Conservation (phyloP, 805 yeast species). For the Brettanomyces anomalus region DNA sequence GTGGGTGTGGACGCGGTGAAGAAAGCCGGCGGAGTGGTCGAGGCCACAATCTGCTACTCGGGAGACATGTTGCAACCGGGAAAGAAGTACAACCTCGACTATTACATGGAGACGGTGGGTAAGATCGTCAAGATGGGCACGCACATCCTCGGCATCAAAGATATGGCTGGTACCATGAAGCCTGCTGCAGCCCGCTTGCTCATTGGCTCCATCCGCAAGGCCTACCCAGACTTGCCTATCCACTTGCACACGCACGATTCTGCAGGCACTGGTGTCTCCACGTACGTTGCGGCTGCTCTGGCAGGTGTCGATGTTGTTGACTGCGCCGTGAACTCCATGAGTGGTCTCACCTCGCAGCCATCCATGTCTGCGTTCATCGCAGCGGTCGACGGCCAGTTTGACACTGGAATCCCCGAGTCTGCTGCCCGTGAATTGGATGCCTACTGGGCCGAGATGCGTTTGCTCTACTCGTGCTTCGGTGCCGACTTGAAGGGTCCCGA, state of each 20-base stretch:
- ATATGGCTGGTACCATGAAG: slow-evolving; percentile 99
- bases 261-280: slow-evolving; percentile 98
- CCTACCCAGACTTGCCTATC: slow-evolving; percentile 89
- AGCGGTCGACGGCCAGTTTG: slow-evolving; percentile 78
- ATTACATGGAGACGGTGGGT: slow-evolving; percentile 76
- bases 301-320: slow-evolving; percentile 99
- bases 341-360: slow-evolving; percentile 98
- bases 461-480: slow-evolving; percentile 92
- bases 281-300: slow-evolving; percentile 87
- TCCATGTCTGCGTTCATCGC: slow-evolving; percentile 89
- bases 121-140: slow-evolving; percentile 89
- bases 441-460: slow-evolving; percentile 99
- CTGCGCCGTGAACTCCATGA: slow-evolving; percentile 94
- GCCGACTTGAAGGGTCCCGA: slow-evolving; percentile 99
- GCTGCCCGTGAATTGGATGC: slow-evolving; percentile 78
- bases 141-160: slow-evolving; percentile 94
- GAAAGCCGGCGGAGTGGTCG: slow-evolving; percentile 98
- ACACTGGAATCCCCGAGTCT: slow-evolving; percentile 59
- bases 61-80: slow-evolving; percentile 97
- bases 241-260: slow-evolving; percentile 99
- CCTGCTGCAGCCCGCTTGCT: slow-evolving; percentile 86
- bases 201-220: slow-evolving; percentile 71
- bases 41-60: slow-evolving; percentile 96
- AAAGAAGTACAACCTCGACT: slow-evolving; percentile 90
- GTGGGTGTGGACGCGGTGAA: slow-evolving; percentile 98